Evolutionary conservation across 495 filamentous ascomycete species (phyloP).

Genomic region (Cetradonia linearis): DNA sequence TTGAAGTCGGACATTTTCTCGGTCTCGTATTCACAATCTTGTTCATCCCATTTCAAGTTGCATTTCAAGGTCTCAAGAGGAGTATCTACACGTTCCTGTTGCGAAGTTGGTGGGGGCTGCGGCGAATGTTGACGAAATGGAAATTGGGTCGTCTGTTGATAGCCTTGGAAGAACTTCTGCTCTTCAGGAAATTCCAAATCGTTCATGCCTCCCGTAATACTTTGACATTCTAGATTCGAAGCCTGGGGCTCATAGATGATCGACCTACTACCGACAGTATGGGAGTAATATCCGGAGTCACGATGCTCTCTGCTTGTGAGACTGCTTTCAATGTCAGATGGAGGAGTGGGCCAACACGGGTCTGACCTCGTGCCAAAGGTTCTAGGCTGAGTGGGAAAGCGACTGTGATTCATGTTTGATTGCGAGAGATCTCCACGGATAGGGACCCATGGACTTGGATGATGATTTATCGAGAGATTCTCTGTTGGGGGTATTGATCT

Average conservation of each 20-base stretch:
- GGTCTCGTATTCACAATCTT: conserved; percentile 14
- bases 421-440: conserved; percentile 6
- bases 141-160: conserved; percentile 21
- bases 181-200: conserved; percentile 17
- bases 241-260: conserved; percentile 33
- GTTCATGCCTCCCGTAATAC: conserved; percentile 28
- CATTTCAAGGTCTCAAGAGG: background rate
- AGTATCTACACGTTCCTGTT: background rate
- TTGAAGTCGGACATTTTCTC: conserved; percentile 28
- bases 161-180: conserved; percentile 16
- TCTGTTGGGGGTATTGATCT: conserved; percentile 5
- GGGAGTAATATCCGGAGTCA: conserved; percentile 58
- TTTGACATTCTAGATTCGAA: conserved; percentile 32
- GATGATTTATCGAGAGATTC: conserved; percentile 11
- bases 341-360: conserved; percentile 1
- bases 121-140: conserved; percentile 7
- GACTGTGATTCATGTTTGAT: conserved; percentile 4
- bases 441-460: conserved; percentile 20
- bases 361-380: conserved; percentile 1
- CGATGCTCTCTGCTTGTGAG: conserved; percentile 38
- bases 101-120: conserved; percentile 18
- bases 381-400: background rate
- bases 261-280: conserved; percentile 39
- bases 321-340: conserved; percentile 49
- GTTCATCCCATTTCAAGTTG: background rate